Evolutionary conservation across 2,329 filamentous ascomycete species (phyloP).

Genomic region (Talaromyces albobiverticillius): DNA sequence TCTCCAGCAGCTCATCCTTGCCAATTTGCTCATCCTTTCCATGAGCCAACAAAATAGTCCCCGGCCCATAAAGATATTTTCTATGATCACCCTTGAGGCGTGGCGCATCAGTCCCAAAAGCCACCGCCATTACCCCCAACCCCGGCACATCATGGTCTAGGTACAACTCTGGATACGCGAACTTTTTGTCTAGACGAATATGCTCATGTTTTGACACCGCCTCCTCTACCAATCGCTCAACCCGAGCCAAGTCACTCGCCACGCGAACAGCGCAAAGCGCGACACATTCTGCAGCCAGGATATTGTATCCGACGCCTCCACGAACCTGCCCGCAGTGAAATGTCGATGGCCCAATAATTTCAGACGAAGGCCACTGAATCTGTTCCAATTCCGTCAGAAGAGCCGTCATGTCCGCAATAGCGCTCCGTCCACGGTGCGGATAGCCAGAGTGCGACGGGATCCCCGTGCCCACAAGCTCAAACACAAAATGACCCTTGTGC

Average conservation of each 20-base stretch:
- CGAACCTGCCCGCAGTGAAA: conserved; percentile 40
- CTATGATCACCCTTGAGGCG: conserved; percentile 32
- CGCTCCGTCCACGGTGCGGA: conserved; percentile 27
- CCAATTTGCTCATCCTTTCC: conserved; percentile 37
- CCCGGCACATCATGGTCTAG: conserved; percentile 40
- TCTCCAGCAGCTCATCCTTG: conserved; percentile 36
- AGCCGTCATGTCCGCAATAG: conserved; percentile 30
- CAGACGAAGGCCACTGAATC: conserved; percentile 31
- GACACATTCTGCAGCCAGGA: conserved; percentile 37
- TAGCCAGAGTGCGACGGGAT: conserved; percentile 36
- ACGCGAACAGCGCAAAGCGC: conserved; percentile 42
- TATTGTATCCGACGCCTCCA: conserved; percentile 40
- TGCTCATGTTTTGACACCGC: conserved; percentile 31
- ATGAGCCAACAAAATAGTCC: conserved; percentile 39
- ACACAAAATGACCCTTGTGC: conserved; percentile 49
- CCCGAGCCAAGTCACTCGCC: conserved; percentile 31
- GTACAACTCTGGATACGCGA: conserved; percentile 38
- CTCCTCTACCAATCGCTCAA: conserved; percentile 32
- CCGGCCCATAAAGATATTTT: conserved; percentile 40
- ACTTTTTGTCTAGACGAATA: conserved; percentile 33
- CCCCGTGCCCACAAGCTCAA: conserved; percentile 30
- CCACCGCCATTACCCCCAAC: conserved; percentile 34
- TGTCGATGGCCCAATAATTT: conserved; percentile 39
- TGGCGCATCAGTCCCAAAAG: conserved; percentile 42
- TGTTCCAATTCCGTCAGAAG: conserved; percentile 32